Evolutionary conservation across 1,284 basidiomycete species (phyloP).

Genomic region (Heterobasidion occidentale): DNA sequence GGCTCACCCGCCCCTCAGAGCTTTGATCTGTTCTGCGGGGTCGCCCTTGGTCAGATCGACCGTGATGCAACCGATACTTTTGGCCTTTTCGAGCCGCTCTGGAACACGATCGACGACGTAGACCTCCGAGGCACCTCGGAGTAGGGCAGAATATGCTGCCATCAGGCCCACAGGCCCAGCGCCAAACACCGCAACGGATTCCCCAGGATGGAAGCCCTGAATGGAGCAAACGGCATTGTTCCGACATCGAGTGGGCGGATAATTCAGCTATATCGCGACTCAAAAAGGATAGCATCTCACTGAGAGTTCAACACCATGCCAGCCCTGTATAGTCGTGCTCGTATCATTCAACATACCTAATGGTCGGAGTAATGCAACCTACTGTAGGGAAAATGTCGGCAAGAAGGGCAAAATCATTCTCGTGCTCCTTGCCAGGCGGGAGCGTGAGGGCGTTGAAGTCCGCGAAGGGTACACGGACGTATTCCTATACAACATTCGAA

Average conservation of each 20-base stretch:
- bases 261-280: too few relatives aligned
- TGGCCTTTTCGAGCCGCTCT: slow-evolving; percentile 40
- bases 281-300: slow-evolving; percentile 13
- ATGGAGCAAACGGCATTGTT: background rate
- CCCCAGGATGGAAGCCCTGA: slow-evolving; percentile 42
- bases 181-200: slow-evolving; percentile 44
- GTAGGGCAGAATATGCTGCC: slow-evolving; percentile 44
- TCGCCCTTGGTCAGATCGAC: slow-evolving; percentile 39
- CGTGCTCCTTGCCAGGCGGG: slow-evolving; percentile 41
- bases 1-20: slow-evolving; percentile 31
- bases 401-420: slow-evolving; percentile 46
- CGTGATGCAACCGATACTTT: slow-evolving; percentile 39
- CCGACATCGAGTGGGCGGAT: background rate
- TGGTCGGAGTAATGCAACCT: slow-evolving; percentile 7
- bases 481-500: too few relatives aligned
- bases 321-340: slow-evolving; percentile 27
- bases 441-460: slow-evolving; percentile 24
- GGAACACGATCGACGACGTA: slow-evolving; percentile 48
- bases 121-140: slow-evolving; percentile 42
- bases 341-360: background rate
- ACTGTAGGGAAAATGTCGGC: slow-evolving; percentile 49
- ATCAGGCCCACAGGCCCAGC: slow-evolving; percentile 41
- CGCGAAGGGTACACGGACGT: too few relatives aligned
- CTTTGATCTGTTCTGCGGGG: slow-evolving; percentile 35
- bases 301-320: slow-evolving; percentile 45